phyloP scores from a whole-genome alignment of 805 yeast genomes.

The Myxozyma lipomycoides region DNA sequence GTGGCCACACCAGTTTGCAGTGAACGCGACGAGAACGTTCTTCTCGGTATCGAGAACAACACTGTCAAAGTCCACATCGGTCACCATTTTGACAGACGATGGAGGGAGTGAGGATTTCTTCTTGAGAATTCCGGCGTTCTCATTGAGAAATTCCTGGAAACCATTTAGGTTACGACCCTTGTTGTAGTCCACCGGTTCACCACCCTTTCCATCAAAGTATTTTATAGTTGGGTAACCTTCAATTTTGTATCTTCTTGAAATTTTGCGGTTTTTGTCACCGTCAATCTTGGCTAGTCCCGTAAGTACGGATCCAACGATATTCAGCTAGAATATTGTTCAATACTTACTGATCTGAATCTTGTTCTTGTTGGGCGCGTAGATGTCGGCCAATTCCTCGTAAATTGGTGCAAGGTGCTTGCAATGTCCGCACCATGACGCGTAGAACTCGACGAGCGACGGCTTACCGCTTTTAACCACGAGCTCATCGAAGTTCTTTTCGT shows the following conservation, averaged over 20 bases:
- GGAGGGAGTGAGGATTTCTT: slow-evolving; percentile 15
- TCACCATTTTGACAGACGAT: slow-evolving; percentile 28
- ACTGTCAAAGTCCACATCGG: slow-evolving; percentile 45
- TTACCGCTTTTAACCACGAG: slow-evolving; percentile 50
- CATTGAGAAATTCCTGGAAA: slow-evolving; percentile 51
- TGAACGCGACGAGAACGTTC: slow-evolving; percentile 49
- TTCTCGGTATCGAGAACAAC: slow-evolving; percentile 39
- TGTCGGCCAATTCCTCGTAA: slow-evolving; percentile 59
- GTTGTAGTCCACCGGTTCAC: slow-evolving; percentile 30
- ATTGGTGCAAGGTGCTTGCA: slow-evolving; percentile 70
- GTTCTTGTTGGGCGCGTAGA: slow-evolving; percentile 39
- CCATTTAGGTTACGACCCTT: slow-evolving; percentile 49
- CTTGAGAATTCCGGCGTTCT: slow-evolving; percentile 25
- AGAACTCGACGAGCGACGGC: slow-evolving; percentile 59
- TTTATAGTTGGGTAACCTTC: slow-evolving; percentile 81
- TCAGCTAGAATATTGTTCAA: slow-evolving; percentile 57
- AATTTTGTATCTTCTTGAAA: slow-evolving; percentile 64
- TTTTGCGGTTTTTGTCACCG: slow-evolving; percentile 55
- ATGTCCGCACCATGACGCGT: slow-evolving; percentile 76
- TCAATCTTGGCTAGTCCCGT: slow-evolving; percentile 66
- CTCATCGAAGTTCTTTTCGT: slow-evolving; percentile 49
- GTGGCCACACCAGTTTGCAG: slow-evolving; percentile 58
- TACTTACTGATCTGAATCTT: slow-evolving; percentile 66
- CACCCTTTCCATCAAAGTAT: slow-evolving; percentile 28
- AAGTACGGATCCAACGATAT: background rate